Conservation (phyloP, 306 rosid genomes). For the Fragaria nilgerrensis region DNA sequence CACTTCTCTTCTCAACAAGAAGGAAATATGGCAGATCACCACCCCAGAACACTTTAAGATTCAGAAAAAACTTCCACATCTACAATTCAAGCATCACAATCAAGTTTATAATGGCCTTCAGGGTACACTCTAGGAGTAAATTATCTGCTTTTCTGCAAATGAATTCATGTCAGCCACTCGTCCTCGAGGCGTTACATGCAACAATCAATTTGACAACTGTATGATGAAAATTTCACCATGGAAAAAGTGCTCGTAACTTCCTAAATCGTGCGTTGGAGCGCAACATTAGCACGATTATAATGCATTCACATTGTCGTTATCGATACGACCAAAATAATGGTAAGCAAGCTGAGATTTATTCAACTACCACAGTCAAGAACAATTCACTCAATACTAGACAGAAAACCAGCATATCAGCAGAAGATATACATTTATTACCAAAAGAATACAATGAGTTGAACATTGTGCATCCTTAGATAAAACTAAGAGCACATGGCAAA, state of each 20-base stretch:
- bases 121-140: slow-evolving; percentile 2
- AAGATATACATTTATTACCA: background rate
- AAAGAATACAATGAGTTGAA: background rate
- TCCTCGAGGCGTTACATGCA: slow-evolving; percentile 34
- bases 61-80: slow-evolving; percentile 6
- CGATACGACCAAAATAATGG: slow-evolving; percentile 18
- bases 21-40: background rate
- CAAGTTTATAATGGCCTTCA: background rate
- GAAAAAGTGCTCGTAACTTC: slow-evolving; percentile 21
- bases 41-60: background rate
- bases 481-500: background rate
- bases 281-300: slow-evolving; percentile 17
- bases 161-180: slow-evolving; percentile 10
- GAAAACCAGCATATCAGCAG: background rate
- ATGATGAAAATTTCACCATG: slow-evolving; percentile 1
- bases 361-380: slow-evolving; percentile 4
- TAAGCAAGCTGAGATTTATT: slow-evolving; percentile 6
- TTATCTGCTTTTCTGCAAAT: background rate
- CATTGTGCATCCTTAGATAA: slow-evolving; percentile 3
- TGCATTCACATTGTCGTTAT: slow-evolving; percentile 9
- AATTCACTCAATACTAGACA: slow-evolving; percentile 3
- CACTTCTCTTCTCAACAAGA: background rate
- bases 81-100: slow-evolving; percentile 17
- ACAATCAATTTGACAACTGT: slow-evolving; percentile 35
- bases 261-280: slow-evolving; percentile 15